Conservation (phyloP, 177 flowering plant species). For the Telopea speciosissima region DNA sequence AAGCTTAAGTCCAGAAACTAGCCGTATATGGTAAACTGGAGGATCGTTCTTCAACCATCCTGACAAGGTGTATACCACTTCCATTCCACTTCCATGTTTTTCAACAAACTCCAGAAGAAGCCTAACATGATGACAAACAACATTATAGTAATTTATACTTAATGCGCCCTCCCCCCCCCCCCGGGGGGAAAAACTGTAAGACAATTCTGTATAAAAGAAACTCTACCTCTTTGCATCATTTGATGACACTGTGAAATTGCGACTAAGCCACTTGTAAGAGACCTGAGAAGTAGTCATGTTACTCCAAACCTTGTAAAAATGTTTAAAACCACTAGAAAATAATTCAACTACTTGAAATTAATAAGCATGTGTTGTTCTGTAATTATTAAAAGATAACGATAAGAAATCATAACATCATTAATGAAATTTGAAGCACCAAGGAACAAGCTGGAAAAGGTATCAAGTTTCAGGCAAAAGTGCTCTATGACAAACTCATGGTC, state of each 20-base stretch:
- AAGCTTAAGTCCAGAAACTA: constrained; percentile 59
- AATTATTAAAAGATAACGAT: too few species aligned
- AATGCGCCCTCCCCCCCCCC: background rate
- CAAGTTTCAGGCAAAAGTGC: too few species aligned
- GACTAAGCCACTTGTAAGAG: constrained; percentile 95
- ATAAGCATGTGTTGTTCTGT: background rate
- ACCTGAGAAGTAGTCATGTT: constrained; percentile 41
- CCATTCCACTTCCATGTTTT: constrained; percentile 46
- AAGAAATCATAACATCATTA: background rate
- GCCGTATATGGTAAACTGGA: constrained; percentile 52
- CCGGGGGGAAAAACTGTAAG: background rate
- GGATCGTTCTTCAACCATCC: constrained; percentile 77
- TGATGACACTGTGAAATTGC: constrained; percentile 73
- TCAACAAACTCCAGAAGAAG: constrained; percentile 76
- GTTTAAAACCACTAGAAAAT: background rate
- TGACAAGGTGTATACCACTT: constrained; percentile 66
- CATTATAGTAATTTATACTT: background rate
- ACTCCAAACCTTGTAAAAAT: background rate
- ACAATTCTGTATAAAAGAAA: background rate
- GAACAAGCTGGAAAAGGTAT: background rate
- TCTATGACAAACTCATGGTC: too few species aligned
- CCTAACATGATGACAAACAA: constrained; percentile 30
- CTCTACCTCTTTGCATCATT: constrained; percentile 76
- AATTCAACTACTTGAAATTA: background rate
- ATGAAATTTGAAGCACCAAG: background rate